Evolutionary conservation across 495 filamentous ascomycete genomes (phyloP), one percentile per base, ranked within the genome.

Genomic region (Podospora fimiseda): DNA sequence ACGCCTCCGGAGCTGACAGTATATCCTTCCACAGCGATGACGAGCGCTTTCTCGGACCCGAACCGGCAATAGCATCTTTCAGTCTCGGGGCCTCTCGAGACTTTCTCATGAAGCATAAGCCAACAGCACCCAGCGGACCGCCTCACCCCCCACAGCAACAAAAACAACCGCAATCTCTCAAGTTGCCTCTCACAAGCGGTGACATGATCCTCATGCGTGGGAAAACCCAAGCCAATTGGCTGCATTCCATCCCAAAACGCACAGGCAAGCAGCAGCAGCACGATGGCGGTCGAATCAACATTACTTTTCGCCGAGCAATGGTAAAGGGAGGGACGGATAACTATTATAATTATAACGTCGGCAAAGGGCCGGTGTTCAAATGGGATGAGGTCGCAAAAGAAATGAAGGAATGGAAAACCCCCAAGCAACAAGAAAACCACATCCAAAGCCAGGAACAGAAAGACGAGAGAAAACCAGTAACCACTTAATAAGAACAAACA

Each of bases 21-120:
- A 90, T 90, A 30, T 71, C 80, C 20, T 91, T 84, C 63, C 84
- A 88, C 62, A 84, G 82, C 33, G 87, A 89, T 57, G 85, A 89
- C 58, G 87, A 89, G 67, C 74, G 77, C 9, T 90, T 91, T 60
- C 80, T 89, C 0, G 86, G 85, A 3, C 45, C 69, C 1, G 66
- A 79, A 14, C 86, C 85, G 13, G 73, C 76, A n/a, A 89, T 91
- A 37, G 84, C 85, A 7, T 87, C 83, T 2, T 74, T 87, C 57
- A 82, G 83, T 6, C 72, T 89, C 0, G 86, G 86, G 2, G 80
- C 78, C 0, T 74, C 69, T 50, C 70, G 85, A 14, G 85, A 87
- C 55, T 89, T 89, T 55, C 57, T 83, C 7, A 75, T 90, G 76
- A 88, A 87, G 62, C 84, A 84, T 52, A 88, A 88, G 60, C 80